Base-by-base conservation (phyloP, 345 rosid species). In the Crucihimalaya himalaica region DNA sequence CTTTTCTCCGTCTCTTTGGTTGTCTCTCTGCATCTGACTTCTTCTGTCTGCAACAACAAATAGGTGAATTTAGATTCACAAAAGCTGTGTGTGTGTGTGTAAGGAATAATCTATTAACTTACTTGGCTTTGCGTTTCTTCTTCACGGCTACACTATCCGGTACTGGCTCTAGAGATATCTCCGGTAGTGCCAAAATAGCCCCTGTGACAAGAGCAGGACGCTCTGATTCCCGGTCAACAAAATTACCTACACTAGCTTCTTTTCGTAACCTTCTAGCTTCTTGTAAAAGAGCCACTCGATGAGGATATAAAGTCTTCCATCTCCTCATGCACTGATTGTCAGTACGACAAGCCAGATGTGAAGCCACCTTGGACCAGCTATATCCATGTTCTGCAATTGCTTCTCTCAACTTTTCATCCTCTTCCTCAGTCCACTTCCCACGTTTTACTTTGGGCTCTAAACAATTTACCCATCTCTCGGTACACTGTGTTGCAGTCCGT, bases 251-350 rank as follows among this genome's bases (percentile, higher is more conserved):
- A 56, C 82, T 71, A 52, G 86, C 84, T 47, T 79, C 77, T 69
- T 72, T 87, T 34, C 77, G 86, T 20, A 80, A 71, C 74, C 70
- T 88, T 63, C 79, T 83, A 65, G 92, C 93, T 45, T 80, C 88
- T 73, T 76, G 83, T 57, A 88, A 71, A 76, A 85, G 77, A 53
- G 83, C 87, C 64, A 84, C 91, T 77, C 81, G 87, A 42, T 90
- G 68, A 31, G 96, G 98, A 83, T 79, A 81, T 79, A 92, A 64
- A 2, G 2, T 60, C 85, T 81, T 88, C 97, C 97, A 95, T 78
- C 99, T 86, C 91, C 99, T 92, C 81, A 78, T 58, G 75, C 99
- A 95, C 73, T 86, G 88, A 68, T 72, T 95, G 75, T 95, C 98
- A 8, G 98, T 95, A 72, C 98, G 93, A 70, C 84, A 71, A 62